Base-by-base conservation (phyloP, 257 asterid species). In the Verbascum thapsus region DNA sequence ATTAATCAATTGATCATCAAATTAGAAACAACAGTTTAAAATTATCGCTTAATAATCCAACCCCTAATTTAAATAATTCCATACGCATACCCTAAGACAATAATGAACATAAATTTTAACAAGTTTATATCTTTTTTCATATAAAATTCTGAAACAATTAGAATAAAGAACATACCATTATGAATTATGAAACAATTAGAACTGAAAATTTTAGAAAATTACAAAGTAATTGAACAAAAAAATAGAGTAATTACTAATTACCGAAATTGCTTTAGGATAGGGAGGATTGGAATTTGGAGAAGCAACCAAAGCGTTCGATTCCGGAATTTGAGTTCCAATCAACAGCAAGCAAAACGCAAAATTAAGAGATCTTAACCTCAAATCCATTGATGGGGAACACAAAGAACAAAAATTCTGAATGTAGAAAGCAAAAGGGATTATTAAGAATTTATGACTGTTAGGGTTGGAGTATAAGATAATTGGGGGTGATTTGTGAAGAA, bases 201-300 rank as follows among this genome's bases (percentile, higher is more conserved):
- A n/a, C n/a, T n/a, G n/a, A n/a, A 26, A 26, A 5, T 26, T 26
- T 26, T n/a, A n/a, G n/a, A n/a, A n/a, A n/a, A n/a, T n/a, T n/a
- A n/a, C n/a, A n/a, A n/a, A n/a, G n/a, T n/a, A n/a, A n/a, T n/a
- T n/a, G n/a, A n/a, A n/a, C n/a, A n/a, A n/a, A n/a, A n/a, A n/a
- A n/a, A n/a, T n/a, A n/a, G n/a, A n/a, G n/a, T n/a, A n/a, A 26
- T 26, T 1, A 1, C 32, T 26, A 26, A 69, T 80, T 68, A 76
- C 94, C 64, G 78, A 78, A 23, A 83, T 74, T 19, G 88, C 80
- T 79, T 83, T 85, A 11, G 87, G 76, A 12, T 74, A 61, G 15
- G 81, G 74, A 30, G 80, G 77, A 63, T 67, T 67, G 45, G 64
- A 45, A 10, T 73, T 81, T 22, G 66, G 73, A 35, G 69, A 11